Evolutionary conservation across 2,329 filamentous ascomycete genomes (phyloP).

Genomic region (Penicillium sp.): DNA sequence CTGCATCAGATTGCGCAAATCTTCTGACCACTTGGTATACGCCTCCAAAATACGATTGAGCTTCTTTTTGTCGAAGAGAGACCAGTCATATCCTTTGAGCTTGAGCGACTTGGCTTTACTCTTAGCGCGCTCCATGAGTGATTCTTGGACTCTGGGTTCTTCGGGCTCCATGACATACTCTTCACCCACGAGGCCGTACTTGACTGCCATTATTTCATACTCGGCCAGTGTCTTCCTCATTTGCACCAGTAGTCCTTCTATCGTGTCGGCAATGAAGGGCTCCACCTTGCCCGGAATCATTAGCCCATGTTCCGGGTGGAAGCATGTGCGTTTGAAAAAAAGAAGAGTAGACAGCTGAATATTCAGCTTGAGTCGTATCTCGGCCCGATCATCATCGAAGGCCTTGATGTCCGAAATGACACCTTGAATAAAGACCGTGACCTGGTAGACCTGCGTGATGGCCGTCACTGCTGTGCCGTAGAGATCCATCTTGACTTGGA

Average conservation of each 20-base stretch:
- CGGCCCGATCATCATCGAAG: slow-evolving; percentile 27
- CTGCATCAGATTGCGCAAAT: slow-evolving; percentile 29
- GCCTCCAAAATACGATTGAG: slow-evolving; percentile 23
- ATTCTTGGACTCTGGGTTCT: slow-evolving; percentile 20
- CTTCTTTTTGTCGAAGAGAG: slow-evolving; percentile 32
- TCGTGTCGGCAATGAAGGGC: slow-evolving; percentile 19
- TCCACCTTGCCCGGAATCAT: slow-evolving; percentile 23
- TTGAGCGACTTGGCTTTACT: slow-evolving; percentile 24
- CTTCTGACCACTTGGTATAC: slow-evolving; percentile 28
- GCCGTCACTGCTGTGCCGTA: slow-evolving; percentile 29
- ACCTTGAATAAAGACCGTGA: slow-evolving; percentile 32
- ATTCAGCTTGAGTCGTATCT: slow-evolving; percentile 25
- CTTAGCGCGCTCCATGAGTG: slow-evolving; percentile 25
- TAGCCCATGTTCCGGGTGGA: slow-evolving; percentile 24
- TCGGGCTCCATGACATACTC: slow-evolving; percentile 8
- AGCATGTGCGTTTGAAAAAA: slow-evolving; percentile 23
- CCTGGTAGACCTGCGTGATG: slow-evolving; percentile 27
- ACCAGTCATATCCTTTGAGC: slow-evolving; percentile 30
- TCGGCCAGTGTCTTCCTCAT: slow-evolving; percentile 25
- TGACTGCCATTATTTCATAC: slow-evolving; percentile 22
- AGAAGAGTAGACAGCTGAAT: slow-evolving; percentile 25
- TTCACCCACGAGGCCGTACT: slow-evolving; percentile 21
- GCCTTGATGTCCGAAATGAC: slow-evolving; percentile 29
- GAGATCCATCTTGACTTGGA: slow-evolving; percentile 22
- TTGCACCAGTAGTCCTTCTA: slow-evolving; percentile 22